Percentiles rank a stretch among this genome's conserved stretches.
phyloP scores from a whole-genome alignment of 768 basidiomycete species.

The Tephrocybe sp. region DNA sequence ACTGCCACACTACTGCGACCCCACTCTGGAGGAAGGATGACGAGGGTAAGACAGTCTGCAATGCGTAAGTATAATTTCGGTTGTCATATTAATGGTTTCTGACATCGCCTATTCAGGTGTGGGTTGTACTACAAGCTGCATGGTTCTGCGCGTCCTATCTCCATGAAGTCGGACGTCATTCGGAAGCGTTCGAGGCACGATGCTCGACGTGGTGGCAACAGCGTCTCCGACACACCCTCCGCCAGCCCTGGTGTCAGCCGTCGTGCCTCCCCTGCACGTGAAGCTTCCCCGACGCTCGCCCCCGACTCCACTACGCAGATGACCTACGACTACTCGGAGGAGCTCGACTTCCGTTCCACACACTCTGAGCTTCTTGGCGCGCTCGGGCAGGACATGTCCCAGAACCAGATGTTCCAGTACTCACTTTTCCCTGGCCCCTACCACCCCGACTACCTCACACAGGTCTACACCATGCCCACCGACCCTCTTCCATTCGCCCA shows the following conservation, averaged over 20 bases:
- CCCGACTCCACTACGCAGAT: conserved; percentile 69
- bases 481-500: conserved; percentile 57
- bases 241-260: conserved; percentile 75
- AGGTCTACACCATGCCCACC: conserved; percentile 44
- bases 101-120: no score
- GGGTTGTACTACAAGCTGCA: conserved; percentile 86
- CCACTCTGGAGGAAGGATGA: conserved; percentile 91
- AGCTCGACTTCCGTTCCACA: conserved; percentile 36
- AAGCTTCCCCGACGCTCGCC: conserved; percentile 64
- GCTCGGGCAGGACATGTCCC: conserved; percentile 33
- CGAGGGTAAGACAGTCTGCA: conserved; percentile 89
- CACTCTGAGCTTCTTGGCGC: conserved; percentile 56
- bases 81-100: no score
- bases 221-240: conserved; percentile 67
- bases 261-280: conserved; percentile 66
- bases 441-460: conserved; percentile 68
- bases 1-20: conserved; percentile 87
- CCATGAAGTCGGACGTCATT: conserved; percentile 90
- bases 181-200: conserved; percentile 86
- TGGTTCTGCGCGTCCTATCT: conserved; percentile 82
- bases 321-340: conserved; percentile 49
- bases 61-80: conserved; percentile 65
- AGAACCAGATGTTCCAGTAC: conserved; percentile 30
- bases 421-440: conserved; percentile 68
- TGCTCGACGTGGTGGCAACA: conserved; percentile 56